Conservation (phyloP, 176 grass and related monocot genomes). For the Saccharum officinarum region DNA sequence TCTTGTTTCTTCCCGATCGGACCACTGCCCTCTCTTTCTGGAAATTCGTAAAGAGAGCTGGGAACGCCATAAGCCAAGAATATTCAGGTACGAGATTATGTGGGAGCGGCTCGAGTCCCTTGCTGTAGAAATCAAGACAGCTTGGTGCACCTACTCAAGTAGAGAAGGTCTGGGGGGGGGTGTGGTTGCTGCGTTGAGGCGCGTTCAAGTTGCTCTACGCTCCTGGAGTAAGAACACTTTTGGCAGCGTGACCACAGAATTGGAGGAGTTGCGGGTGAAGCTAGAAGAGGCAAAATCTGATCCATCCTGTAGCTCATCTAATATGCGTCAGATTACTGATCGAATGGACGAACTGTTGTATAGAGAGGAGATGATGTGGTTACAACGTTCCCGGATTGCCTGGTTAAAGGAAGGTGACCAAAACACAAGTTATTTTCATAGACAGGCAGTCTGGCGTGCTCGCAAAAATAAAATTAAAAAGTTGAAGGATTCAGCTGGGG, state of each 20-base stretch:
- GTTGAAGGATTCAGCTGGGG: neutral
- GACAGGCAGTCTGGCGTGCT: neutral
- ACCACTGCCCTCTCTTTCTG: neutral
- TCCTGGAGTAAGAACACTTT: neutral
- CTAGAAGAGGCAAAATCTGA: neutral
- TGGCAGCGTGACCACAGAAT: neutral
- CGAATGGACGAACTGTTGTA: neutral
- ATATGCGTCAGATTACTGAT: neutral
- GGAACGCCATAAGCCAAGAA: neutral
- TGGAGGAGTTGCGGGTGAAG: neutral
- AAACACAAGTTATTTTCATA: neutral
- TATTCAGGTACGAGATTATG: neutral
- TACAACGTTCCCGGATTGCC: neutral
- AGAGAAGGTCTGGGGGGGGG: neutral
- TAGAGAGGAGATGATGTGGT: neutral
- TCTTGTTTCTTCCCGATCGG: neutral
- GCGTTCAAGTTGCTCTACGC: neutral
- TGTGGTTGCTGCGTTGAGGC: neutral
- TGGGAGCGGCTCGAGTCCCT: neutral
- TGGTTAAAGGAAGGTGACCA: neutral
- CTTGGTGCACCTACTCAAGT: neutral
- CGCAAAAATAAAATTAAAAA: neutral
- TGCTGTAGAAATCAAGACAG: neutral
- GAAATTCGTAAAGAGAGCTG: neutral
- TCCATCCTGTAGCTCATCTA: fast-evolving